These are phyloP conservation scores for Syzygium grande DNA, from an alignment of 345 rosid species.

Conservation along the genomic window DNA sequence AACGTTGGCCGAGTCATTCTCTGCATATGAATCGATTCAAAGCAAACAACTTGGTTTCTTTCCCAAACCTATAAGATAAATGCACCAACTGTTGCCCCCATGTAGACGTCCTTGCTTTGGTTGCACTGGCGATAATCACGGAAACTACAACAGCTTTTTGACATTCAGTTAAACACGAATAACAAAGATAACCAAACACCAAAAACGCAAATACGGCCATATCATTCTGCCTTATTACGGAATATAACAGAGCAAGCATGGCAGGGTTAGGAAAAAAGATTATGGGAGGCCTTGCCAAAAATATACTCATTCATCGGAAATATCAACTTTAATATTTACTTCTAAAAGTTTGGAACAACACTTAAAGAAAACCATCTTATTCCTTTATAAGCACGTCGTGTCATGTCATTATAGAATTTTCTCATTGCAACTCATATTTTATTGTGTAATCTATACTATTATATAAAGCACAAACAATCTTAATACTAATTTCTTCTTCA, in stretches of 20 bases:
- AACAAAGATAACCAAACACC: not conserved
- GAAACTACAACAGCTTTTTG: not conserved
- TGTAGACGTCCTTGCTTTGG: not conserved
- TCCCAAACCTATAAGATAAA: not conserved
- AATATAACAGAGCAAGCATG: not conserved
- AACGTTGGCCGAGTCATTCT: not conserved
- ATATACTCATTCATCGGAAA: not conserved
- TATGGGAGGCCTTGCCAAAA: not conserved
- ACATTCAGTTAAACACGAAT: not conserved
- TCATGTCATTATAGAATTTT: too few species aligned
- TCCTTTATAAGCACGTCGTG: not conserved
- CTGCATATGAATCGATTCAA: not conserved
- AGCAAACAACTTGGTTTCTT: not conserved
- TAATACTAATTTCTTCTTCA: too few species aligned
- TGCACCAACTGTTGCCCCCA: not conserved
- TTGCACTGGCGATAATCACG: not conserved
- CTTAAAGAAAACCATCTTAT: not conserved
- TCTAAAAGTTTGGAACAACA: not conserved
- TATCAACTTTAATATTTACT: not conserved
- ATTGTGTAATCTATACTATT: too few species aligned
- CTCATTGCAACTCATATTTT: too few species aligned
- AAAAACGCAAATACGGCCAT: not conserved
- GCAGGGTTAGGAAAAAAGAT: not conserved
- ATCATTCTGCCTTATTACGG: not conserved
- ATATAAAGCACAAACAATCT: too few species aligned